Conservation (phyloP, 495 filamentous ascomycete genomes). For the Chaetomium cochliodes region DNA sequence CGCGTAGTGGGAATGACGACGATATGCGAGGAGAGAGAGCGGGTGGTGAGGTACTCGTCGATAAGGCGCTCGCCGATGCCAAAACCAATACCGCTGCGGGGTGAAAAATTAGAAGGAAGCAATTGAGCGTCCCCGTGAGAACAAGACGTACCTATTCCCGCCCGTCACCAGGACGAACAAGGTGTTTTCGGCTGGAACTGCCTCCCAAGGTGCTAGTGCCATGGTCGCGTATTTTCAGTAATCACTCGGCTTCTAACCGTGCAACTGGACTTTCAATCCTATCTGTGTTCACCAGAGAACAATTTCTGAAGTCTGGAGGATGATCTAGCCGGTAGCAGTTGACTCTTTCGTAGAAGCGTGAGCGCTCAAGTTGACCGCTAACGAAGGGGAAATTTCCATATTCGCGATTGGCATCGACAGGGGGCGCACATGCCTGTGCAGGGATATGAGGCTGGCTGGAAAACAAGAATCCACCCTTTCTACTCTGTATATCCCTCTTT, state of each 20-base stretch:
- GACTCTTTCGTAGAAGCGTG: no score
- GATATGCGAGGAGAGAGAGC: conserved; percentile 60
- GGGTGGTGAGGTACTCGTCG: conserved; percentile 78
- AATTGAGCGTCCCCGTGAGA: neutral
- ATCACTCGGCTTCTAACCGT: neutral
- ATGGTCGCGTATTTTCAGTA: conserved; percentile 25
- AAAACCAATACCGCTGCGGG: conserved; percentile 79
- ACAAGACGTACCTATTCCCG: conserved; percentile 62
- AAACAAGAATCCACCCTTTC: no score
- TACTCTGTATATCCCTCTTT: no score
- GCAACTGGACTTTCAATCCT: no score
- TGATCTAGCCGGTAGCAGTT: no score
- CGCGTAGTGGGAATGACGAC: conserved; percentile 68
- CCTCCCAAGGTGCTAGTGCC: conserved; percentile 53
- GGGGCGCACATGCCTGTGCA: no score
- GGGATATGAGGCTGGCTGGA: no score
- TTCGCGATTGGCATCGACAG: no score
- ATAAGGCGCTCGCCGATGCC: conserved; percentile 83
- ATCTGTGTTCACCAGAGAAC: no score
- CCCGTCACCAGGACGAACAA: conserved; percentile 65
- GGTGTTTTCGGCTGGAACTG: conserved; percentile 45
- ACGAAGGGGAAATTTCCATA: no score
- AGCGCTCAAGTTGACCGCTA: no score
- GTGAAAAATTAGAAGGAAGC: neutral
- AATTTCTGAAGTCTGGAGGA: no score